Evolutionary conservation across 306 rosid species (phyloP).

Genomic region (Prunus dulcis): DNA sequence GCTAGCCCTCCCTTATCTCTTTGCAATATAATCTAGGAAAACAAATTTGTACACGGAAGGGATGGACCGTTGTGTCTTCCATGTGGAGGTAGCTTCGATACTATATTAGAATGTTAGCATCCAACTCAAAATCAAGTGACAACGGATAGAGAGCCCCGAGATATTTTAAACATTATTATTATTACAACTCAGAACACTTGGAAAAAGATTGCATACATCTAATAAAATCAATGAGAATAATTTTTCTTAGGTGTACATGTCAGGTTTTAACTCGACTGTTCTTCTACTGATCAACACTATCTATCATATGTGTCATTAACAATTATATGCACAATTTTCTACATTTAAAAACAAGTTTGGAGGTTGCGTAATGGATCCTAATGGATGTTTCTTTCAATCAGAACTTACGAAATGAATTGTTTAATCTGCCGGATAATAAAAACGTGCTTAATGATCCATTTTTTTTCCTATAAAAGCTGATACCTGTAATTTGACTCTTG

Average conservation of each 20-base stretch:
- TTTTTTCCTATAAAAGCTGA: background rate
- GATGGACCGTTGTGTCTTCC: too few relatives aligned
- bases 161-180: too few relatives aligned
- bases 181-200: too few relatives aligned
- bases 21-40: background rate
- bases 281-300: too few relatives aligned
- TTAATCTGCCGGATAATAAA: background rate
- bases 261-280: too few relatives aligned
- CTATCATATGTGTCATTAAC: background rate
- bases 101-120: too few relatives aligned
- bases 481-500: background rate
- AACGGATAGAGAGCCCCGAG: too few relatives aligned
- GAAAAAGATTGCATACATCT: background rate
- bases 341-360: too few relatives aligned
- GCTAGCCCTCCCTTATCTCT: background rate
- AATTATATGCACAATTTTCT: background rate
- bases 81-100: too few relatives aligned
- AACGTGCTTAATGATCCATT: slow-evolving; percentile 15
- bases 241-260: too few relatives aligned
- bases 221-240: background rate
- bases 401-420: background rate
- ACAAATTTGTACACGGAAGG: too few relatives aligned
- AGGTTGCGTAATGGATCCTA: background rate
- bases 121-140: too few relatives aligned
- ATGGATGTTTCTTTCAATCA: background rate